Evolutionary conservation across 805 yeast genomes (phyloP).

Genomic region (Maudiozyma barnettii): DNA sequence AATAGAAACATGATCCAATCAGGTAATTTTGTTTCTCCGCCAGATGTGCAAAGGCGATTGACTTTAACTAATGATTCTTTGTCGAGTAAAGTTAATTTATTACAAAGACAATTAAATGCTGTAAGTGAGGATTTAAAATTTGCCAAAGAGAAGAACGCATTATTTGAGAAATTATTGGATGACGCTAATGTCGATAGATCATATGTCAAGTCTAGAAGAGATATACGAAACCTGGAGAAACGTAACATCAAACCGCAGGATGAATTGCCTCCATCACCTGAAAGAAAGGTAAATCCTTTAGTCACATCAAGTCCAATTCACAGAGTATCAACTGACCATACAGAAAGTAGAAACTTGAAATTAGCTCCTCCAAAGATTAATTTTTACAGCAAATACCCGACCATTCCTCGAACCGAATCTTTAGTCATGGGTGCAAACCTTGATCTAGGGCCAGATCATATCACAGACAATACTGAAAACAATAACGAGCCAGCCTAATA

Average conservation of each 20-base stretch:
- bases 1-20: constrained; percentile 8
- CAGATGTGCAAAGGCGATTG: not conserved
- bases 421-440: constrained; percentile 10
- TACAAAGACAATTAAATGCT: constrained; percentile 8
- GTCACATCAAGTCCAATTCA: constrained; percentile 29
- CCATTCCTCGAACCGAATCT: constrained; percentile 25
- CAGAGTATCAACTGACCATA: constrained; percentile 1
- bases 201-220: constrained; percentile 26
- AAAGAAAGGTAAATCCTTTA: constrained; percentile 17
- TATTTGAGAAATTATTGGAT: constrained; percentile 24
- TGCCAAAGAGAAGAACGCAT: constrained; percentile 23
- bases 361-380: constrained; percentile 7
- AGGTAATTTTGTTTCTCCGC: not conserved
- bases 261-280: constrained; percentile 26
- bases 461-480: not conserved
- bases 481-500: too few relatives aligned
- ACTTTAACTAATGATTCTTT: not conserved
- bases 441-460: not conserved
- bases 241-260: constrained; percentile 24
- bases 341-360: not conserved
- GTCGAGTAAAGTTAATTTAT: constrained; percentile 6
- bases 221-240: constrained; percentile 25
- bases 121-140: constrained; percentile 19
- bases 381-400: constrained; percentile 24
- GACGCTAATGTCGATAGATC: constrained; percentile 28